phyloP scores from a whole-genome alignment of 441 rosid species.

The Hura crepitans region DNA sequence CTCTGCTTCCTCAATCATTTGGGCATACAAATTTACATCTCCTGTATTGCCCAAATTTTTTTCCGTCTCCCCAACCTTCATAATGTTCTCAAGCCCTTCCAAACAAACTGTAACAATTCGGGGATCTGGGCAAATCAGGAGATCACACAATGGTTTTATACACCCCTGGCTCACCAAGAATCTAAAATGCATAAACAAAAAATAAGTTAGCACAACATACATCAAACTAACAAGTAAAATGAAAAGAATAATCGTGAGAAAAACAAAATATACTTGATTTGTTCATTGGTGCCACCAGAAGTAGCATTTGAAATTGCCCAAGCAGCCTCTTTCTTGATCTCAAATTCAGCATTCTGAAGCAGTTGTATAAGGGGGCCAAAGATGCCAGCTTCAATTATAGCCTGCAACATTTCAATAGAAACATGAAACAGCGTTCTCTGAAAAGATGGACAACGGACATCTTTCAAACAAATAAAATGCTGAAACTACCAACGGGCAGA shows the following conservation, averaged over 20 bases:
- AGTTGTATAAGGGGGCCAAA: constrained; percentile 55
- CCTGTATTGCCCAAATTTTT: constrained; percentile 49
- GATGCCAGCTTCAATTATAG: constrained; percentile 60
- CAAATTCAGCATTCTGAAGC: constrained; percentile 83
- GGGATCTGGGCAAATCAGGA: constrained; percentile 74
- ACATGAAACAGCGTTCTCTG: not conserved
- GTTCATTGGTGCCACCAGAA: constrained; percentile 77
- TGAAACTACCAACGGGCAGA: not conserved
- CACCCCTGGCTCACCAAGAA: constrained; percentile 61
- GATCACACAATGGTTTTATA: constrained; percentile 84
- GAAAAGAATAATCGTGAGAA: not conserved
- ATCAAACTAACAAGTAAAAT: not conserved
- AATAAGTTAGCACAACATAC: not conserved
- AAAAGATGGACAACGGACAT: constrained; percentile 11
- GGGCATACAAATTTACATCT: constrained; percentile 51
- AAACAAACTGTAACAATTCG: constrained; percentile 76
- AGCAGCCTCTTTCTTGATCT: constrained; percentile 82
- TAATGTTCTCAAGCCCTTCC: constrained; percentile 79
- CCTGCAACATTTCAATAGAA: constrained; percentile 33
- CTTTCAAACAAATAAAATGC: not conserved
- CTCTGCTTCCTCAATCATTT: constrained; percentile 71
- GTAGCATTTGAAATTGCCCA: constrained; percentile 87
- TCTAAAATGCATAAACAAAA: constrained; percentile 31
- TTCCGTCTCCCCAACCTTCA: constrained; percentile 77
- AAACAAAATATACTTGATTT: constrained; percentile 53